Conservation (phyloP, 2,329 filamentous ascomycete species). For the Fusarium sp. region DNA sequence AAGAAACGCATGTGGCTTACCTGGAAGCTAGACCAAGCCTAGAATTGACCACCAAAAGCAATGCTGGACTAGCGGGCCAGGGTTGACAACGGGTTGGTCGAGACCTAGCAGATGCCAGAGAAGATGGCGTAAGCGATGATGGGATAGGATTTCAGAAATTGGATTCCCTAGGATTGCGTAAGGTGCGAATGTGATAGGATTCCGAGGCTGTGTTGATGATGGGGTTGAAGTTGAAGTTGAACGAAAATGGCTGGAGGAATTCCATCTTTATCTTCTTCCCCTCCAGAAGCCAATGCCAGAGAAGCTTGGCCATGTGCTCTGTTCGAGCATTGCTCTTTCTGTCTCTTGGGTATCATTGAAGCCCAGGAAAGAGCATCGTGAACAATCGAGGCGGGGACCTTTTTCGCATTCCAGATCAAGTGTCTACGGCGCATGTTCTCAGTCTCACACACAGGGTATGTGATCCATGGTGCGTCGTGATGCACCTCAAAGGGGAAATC, state of each 20-base stretch:
- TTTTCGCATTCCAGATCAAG: constrained; percentile 28
- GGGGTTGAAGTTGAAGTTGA: constrained; percentile 5
- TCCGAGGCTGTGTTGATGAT: constrained; percentile 1
- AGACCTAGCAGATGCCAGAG: constrained; percentile 2
- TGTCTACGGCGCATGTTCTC: constrained; percentile 22
- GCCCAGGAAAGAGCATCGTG: constrained; percentile 18
- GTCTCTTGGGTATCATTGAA: not conserved
- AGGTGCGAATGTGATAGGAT: constrained; percentile 18
- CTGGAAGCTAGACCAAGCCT: constrained; percentile 26
- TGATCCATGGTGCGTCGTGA: constrained; percentile 1
- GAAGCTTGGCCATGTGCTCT: constrained; percentile 20
- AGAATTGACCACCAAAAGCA: constrained; percentile 27
- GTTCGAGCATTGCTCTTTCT: constrained; percentile 6
- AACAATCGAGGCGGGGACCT: not conserved
- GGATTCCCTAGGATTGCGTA: constrained; percentile 28
- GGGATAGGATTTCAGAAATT: constrained; percentile 18
- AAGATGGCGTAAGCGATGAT: constrained; percentile 4
- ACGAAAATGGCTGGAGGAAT: constrained; percentile 12
- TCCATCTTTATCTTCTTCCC: constrained; percentile 10
- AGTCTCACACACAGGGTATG: constrained; percentile 2
- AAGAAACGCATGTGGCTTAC: constrained; percentile 34
- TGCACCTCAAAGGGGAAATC: constrained; percentile 16
- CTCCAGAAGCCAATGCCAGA: not conserved
- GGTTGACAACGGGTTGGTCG: not conserved
- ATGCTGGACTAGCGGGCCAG: constrained; percentile 22